A percentile compares a stretch with the other conserved stretches of the same genome.
Conservation (phyloP, 192 early-diverging fungal genomes). For the Umbelopsis vinacea region DNA sequence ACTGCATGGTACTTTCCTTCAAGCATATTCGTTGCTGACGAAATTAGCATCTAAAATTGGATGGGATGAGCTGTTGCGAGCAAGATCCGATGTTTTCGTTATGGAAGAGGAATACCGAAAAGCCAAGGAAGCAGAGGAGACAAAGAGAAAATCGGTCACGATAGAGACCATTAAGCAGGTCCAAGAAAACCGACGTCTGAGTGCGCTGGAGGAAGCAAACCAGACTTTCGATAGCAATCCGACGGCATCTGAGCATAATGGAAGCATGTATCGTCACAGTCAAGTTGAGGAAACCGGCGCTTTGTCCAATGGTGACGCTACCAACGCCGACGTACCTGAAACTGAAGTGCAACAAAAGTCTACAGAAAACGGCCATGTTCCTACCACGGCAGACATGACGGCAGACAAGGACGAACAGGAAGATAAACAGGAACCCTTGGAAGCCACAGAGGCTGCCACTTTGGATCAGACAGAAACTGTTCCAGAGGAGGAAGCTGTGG, state of each 20-base stretch:
- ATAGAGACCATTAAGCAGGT: slow-evolving; percentile 3
- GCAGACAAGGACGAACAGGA: slow-evolving; percentile 32
- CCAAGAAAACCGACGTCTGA: slow-evolving; percentile 38
- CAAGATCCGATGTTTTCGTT: slow-evolving; percentile 91
- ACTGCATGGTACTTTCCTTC: slow-evolving; percentile 91
- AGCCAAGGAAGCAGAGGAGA: slow-evolving; percentile 75
- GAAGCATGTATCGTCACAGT: slow-evolving; percentile 18
- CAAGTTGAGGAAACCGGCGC: neutral
- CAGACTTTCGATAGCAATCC: slow-evolving; percentile 32
- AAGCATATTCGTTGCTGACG: slow-evolving; percentile 86
- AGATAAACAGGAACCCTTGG: neutral
- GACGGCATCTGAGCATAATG: slow-evolving; percentile 28
- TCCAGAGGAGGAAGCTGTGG: neutral
- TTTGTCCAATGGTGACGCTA: too few relatives aligned
- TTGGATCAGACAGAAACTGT: neutral
- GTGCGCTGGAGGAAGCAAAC: slow-evolving; percentile 24
- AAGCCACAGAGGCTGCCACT: neutral
- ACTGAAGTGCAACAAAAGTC: too few relatives aligned
- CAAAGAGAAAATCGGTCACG: slow-evolving; percentile 33
- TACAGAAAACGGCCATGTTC: too few relatives aligned
- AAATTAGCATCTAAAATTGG: slow-evolving; percentile 82
- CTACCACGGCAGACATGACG: too few relatives aligned
- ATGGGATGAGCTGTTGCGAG: slow-evolving; percentile 95
- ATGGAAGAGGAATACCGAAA: slow-evolving; percentile 98
- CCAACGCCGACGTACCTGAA: too few relatives aligned